Base-by-base conservation (phyloP, 768 basidiomycete genomes). In the Amanita rubescens region DNA sequence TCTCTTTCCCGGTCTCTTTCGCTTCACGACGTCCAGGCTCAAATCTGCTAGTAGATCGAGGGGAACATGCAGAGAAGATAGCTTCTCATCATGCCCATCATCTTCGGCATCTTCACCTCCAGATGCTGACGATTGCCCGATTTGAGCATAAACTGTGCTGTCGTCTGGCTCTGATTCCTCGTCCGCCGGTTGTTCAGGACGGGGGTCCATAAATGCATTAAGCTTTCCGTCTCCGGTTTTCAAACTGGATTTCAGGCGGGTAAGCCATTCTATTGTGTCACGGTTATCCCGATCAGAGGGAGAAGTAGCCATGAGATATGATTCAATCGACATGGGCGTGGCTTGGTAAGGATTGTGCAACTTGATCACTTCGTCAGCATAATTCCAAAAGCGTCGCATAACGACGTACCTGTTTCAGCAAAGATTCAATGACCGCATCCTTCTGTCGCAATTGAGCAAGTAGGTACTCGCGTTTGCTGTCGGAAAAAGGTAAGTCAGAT, bases 401-500 rank as follows among this genome's bases (percentile, higher is more conserved):
- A 51, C 30, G 1, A 65, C 74, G 12, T 32, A 84, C 88, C 74
- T 91, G 88, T 64, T 90, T 90, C 58, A 93, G 76, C 12, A 92
- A 79, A 12, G 83, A 86, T 57, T 90, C 87, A 59, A 93, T 92
- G 59, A 92, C 85, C 17, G 81, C 75, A 70, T 93, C 90, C 71
- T 93, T 93, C 70, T 93, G 90, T 51, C 84, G 79, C 58, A 93
- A 84, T 64, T 92, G 87, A 4, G 88, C 87, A 22, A 92, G 78
- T 15, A 93, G 74, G 63, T 90, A 90, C 62, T 92, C 90, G 54
- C 89, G 81, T 72, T 91, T 91, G 63, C 90, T 93, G 60, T 67
- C 70, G 17, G 58, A 62, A 60, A 65, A 69, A 60, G 32, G 65
- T 58, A 73, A 71, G 59, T 72, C 70, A 43, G 73, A 69, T 38